These are phyloP conservation scores for Ogataea saltuana DNA, from an alignment of 805 yeast species.

Conservation along the genomic window DNA sequence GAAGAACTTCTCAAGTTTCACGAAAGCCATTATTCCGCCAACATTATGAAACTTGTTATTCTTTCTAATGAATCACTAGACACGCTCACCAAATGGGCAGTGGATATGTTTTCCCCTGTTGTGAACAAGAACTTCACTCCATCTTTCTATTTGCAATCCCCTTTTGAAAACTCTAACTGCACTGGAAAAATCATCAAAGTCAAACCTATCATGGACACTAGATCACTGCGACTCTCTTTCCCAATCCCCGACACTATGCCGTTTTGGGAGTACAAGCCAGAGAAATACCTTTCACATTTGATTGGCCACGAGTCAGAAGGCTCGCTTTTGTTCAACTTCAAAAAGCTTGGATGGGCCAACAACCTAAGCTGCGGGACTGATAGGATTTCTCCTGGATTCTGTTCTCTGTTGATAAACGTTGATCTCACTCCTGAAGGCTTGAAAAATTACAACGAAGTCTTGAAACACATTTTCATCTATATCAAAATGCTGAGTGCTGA, in stretches of 20 bases:
- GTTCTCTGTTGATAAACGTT: slow-evolving; percentile 65
- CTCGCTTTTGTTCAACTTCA: slow-evolving; percentile 70
- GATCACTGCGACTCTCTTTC: slow-evolving; percentile 66
- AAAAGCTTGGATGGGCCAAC: slow-evolving; percentile 75
- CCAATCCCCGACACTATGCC: slow-evolving; percentile 72
- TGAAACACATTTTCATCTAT: slow-evolving; percentile 68
- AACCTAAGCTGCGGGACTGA: slow-evolving; percentile 73
- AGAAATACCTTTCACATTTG: slow-evolving; percentile 72
- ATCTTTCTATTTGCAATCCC: slow-evolving; percentile 48
- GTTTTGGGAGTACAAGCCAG: slow-evolving; percentile 68
- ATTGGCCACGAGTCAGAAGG: slow-evolving; percentile 94
- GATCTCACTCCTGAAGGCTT: slow-evolving; percentile 79
- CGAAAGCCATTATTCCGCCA: slow-evolving; percentile 71
- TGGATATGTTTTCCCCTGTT: slow-evolving; percentile 61
- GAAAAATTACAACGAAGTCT: slow-evolving; percentile 58
- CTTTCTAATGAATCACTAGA: slow-evolving; percentile 81
- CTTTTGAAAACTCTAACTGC: slow-evolving; percentile 49
- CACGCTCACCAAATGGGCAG: slow-evolving; percentile 69
- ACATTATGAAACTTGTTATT: slow-evolving; percentile 83
- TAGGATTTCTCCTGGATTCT: slow-evolving; percentile 64
- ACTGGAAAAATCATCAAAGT: slow-evolving; percentile 59
- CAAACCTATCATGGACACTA: slow-evolving; percentile 80
- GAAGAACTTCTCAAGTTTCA: slow-evolving; percentile 79
- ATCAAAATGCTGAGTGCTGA: slow-evolving; percentile 56
- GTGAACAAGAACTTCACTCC: slow-evolving; percentile 48